Percentiles rank a stretch among this genome's conserved stretches.
These are phyloP conservation scores for Solanum acaule DNA, from an alignment of 257 asterid genomes.

Conservation along the genomic window DNA sequence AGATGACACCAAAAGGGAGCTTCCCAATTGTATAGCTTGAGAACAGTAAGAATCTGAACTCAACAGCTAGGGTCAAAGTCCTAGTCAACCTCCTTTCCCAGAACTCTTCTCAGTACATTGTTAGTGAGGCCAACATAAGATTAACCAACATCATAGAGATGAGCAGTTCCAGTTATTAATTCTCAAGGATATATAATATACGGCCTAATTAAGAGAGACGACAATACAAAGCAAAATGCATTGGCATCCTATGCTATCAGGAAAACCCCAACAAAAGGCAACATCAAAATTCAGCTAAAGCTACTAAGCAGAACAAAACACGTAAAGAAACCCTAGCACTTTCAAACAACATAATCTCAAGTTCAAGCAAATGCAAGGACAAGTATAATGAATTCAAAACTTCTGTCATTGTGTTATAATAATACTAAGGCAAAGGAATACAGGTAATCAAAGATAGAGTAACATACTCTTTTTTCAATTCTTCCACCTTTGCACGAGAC, in stretches of 20 bases:
- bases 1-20: background rate
- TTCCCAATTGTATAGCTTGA: background rate
- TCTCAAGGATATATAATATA: background rate
- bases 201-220: background rate
- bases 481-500: constrained; percentile 57
- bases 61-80: background rate
- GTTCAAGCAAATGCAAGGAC: background rate
- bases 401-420: background rate
- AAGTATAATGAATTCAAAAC: background rate
- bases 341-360: background rate
- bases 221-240: background rate
- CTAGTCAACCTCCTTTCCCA: background rate
- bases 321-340: background rate
- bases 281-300: background rate
- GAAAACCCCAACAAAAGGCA: background rate
- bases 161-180: background rate
- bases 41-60: background rate
- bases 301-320: background rate
- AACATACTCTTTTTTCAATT: constrained; percentile 69
- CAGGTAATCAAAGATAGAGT: background rate
- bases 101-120: background rate
- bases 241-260: background rate
- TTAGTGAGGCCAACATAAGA: background rate
- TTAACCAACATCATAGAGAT: background rate
- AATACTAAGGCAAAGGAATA: background rate